Conservation (phyloP, 129 eudicot genomes). For the Pittosporum tobira region DNA sequence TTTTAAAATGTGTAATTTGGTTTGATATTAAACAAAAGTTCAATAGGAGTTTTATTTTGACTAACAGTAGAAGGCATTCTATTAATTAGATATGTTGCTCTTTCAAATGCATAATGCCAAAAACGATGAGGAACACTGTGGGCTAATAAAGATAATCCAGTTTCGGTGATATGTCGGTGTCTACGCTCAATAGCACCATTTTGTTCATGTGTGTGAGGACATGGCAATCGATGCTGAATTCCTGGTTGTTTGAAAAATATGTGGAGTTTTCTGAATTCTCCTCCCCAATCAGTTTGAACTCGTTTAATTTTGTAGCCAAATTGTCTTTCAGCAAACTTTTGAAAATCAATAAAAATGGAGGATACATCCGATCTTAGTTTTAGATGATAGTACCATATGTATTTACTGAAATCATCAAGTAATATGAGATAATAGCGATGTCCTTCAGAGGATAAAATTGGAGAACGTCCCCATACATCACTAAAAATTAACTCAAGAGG, state of each 20-base stretch:
- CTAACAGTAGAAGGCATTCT: not conserved
- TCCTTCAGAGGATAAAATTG: not conserved
- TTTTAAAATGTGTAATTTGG: not conserved
- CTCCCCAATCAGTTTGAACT: not conserved
- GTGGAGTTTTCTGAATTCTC: not conserved
- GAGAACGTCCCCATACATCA: slow-evolving; percentile 3
- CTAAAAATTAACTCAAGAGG: not conserved
- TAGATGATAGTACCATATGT: not conserved
- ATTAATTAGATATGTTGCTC: not conserved
- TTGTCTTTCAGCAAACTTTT: not conserved
- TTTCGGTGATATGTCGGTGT: not conserved
- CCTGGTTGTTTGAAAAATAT: not conserved
- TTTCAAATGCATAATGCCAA: not conserved
- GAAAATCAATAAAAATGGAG: not conserved
- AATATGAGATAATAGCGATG: not conserved
- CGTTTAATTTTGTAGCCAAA: not conserved
- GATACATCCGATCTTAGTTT: not conserved
- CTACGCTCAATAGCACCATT: not conserved
- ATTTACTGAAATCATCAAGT: not conserved
- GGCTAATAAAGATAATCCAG: not conserved
- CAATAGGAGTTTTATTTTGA: no score
- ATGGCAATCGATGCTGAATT: not conserved
- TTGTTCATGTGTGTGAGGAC: not conserved
- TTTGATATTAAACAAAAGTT: not conserved
- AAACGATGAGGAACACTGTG: not conserved